Evolutionary conservation across 192 early-diverging fungal genomes (phyloP).

Genomic region (Coemansia sp.): DNA sequence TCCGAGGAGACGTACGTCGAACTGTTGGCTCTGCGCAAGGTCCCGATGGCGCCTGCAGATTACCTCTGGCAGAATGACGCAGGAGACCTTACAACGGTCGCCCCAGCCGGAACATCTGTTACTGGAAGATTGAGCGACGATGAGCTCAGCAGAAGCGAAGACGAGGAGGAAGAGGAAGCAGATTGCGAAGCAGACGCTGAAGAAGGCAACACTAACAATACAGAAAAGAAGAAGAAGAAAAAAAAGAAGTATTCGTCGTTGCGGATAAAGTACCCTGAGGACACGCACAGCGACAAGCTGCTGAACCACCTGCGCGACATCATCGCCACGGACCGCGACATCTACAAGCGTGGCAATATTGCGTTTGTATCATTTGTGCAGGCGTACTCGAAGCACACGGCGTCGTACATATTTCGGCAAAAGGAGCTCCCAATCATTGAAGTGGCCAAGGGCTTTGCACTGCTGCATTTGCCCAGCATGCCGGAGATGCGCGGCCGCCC

Average conservation of each 20-base stretch:
- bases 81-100: constrained; percentile 10
- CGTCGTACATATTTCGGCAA: constrained; percentile 84
- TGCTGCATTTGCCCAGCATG: constrained; percentile 90
- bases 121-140: not conserved
- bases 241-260: constrained; percentile 33
- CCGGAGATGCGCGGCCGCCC: constrained; percentile 71
- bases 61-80: constrained; percentile 57
- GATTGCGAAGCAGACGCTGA: not conserved
- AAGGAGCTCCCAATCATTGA: constrained; percentile 79
- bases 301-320: constrained; percentile 59
- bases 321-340: constrained; percentile 70
- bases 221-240: constrained; percentile 2
- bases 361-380: constrained; percentile 92
- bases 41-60: constrained; percentile 63
- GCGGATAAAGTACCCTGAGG: constrained; percentile 50
- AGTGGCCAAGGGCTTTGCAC: constrained; percentile 77
- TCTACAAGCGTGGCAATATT: constrained; percentile 73
- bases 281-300: constrained; percentile 56
- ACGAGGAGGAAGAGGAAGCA: constrained; percentile 11
- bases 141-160: constrained; percentile 16
- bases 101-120: constrained; percentile 32
- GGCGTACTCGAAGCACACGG: constrained; percentile 93
- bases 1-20: constrained; percentile 90
- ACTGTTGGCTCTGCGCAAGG: constrained; percentile 83
- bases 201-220: not conserved